Percentiles rank a stretch among this genome's conserved stretches.
phyloP scores from a whole-genome alignment of 73 alveolate genomes.

The Paramecium caudatum region DNA sequence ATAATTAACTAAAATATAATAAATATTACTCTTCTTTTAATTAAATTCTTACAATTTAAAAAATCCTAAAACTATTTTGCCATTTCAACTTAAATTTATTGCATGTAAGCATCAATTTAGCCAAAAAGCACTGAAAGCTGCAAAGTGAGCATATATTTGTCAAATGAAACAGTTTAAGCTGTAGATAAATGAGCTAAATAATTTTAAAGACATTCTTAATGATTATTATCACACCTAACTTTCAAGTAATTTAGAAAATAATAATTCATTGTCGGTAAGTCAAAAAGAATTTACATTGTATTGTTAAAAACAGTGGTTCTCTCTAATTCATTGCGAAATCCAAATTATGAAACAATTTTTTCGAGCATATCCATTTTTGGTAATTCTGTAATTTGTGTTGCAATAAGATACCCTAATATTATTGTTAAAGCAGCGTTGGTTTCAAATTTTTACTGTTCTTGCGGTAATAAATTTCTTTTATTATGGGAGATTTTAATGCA shows the following conservation, averaged over 20 bases:
- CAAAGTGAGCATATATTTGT: background rate
- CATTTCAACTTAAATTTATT: background rate
- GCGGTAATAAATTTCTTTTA: background rate
- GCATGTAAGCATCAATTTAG: background rate
- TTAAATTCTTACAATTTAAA: conserved; percentile 10
- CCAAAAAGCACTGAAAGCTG: conserved; percentile 38
- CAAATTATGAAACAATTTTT: background rate
- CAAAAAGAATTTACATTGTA: conserved; percentile 1
- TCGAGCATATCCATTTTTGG: background rate
- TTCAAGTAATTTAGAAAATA: background rate
- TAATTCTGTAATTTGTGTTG: background rate
- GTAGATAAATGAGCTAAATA: conserved; percentile 28
- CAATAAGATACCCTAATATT: background rate
- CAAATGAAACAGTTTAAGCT: conserved; percentile 52
- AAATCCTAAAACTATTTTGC: background rate
- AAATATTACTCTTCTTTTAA: conserved; percentile 43
- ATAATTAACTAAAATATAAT: background rate
- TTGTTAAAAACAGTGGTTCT: conserved; percentile 12
- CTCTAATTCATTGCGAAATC: conserved; percentile 15
- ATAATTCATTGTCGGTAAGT: conserved; percentile 50
- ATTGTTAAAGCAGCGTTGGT: background rate
- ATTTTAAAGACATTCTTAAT: conserved; percentile 5
- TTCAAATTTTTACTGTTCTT: background rate
- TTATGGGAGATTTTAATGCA: conserved; percentile 36
- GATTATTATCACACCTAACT: background rate